Evolutionary conservation across 345 rosid species (phyloP), one percentile per base, ranked within the genome.

Genomic region (Pugionium cornutum): DNA sequence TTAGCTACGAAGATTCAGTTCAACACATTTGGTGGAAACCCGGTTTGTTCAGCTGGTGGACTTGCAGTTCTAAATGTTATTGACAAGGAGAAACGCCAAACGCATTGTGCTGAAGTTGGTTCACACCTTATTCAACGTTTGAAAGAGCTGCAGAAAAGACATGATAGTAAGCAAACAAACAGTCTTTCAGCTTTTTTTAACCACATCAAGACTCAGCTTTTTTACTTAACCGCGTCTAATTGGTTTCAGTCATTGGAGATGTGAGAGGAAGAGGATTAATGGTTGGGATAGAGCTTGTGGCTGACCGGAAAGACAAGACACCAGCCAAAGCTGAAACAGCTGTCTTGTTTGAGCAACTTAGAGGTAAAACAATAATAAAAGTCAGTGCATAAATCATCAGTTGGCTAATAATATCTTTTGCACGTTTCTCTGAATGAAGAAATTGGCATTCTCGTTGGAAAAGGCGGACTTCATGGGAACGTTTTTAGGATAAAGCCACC

Each of bases 31-130:
- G 97, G 99, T 18, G 97, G 99, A 18, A 90, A 90, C 75, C 99
- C 97, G 2, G 95, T 94, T 25, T 94, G 99, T 70, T 90, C 96
- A 79, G 97, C 88, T 50, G 92, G 91, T 73, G 99, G 97, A 69
- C 96, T 74, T 75, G 95, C 97, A 4, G 97, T 94, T 50, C 82
- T 94, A 60, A 87, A 85, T 56, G 97, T 91, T 68, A 55, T 91
- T n/a, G 99, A 91, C 58, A 79, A 79, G 74, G 99, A 94, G 76
- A 88, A 81, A 70, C 92, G 89, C 30, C 99, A 91, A 81, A 75
- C 76, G 37, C 96, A 94, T 64, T 85, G 97, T 76, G 85, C 85
- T 64, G 70, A 76, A 40, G 79, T 94, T 31, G 99, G 99, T 44
- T 79, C 91, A 25, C 87, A 90, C 81, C 70, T 90, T 76, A 76